These are phyloP conservation scores for Acorus gramineus DNA, from an alignment of 106 monocot genomes.

Conservation along the genomic window DNA sequence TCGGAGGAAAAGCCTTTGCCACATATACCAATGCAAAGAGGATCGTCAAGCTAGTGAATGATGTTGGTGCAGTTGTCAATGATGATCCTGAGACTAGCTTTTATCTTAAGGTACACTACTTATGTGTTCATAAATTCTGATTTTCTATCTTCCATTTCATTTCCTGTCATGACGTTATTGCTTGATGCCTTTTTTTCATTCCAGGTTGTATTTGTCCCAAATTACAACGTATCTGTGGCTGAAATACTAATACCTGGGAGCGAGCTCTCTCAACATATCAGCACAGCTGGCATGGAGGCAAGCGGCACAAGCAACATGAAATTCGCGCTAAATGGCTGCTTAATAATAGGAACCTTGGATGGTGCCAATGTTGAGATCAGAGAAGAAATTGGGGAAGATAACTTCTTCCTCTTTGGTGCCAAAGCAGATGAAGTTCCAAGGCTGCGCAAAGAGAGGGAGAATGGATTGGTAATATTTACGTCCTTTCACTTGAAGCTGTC, in stretches of 20 bases:
- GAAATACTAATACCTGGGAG: slow-evolving; percentile 89
- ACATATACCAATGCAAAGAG: slow-evolving; percentile 95
- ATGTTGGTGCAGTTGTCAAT: slow-evolving; percentile 82
- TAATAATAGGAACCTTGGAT: slow-evolving; percentile 89
- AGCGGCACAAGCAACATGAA: slow-evolving; percentile 98
- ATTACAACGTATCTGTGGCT: slow-evolving; percentile 89
- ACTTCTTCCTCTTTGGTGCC: slow-evolving; percentile 95
- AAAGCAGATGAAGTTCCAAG: slow-evolving; percentile 70
- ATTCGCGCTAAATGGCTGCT: slow-evolving; percentile 85
- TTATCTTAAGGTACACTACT: slow-evolving; percentile 59
- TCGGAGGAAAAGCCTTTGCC: slow-evolving; percentile 96
- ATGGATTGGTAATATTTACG: slow-evolving; percentile 46
- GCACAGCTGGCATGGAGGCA: slow-evolving; percentile 96
- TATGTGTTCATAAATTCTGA: not conserved
- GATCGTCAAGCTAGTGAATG: slow-evolving; percentile 87
- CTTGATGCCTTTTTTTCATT: not conserved
- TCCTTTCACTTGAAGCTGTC: no score
- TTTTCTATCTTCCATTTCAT: not conserved
- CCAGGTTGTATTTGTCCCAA: slow-evolving; percentile 82
- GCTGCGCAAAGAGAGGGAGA: slow-evolving; percentile 70
- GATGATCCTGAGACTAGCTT: slow-evolving; percentile 61
- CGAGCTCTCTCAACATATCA: slow-evolving; percentile 91
- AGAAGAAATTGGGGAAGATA: slow-evolving; percentile 82
- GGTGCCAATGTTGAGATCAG: slow-evolving; percentile 96
- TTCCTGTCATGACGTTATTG: not conserved